Base-by-base conservation (phyloP, 2,329 filamentous ascomycete genomes). In the Orbilia blumenaviensis region DNA sequence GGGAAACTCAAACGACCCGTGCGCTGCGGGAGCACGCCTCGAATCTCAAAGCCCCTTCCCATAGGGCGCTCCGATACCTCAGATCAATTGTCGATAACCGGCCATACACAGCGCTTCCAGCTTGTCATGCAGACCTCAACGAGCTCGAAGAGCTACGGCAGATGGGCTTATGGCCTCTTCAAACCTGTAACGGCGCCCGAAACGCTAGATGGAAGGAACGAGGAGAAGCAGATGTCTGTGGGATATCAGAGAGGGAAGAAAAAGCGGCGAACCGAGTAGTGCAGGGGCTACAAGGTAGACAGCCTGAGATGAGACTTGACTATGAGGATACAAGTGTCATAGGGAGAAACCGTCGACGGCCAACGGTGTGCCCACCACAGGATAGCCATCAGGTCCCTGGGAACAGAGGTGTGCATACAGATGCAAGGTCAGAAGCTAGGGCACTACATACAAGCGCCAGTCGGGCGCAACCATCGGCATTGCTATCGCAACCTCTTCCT, bases 1-100 rank as follows among this genome's bases (percentile, higher is more conserved):
- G 75, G 60, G 74, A 75, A 69, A 73, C 62, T 16, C 56, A 73
- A 63, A 71, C 58, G 21, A 69, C 77, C 73, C 77, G 78, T 73
- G 78, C 71, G 14, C 73, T 78, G 32, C 67, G 73, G 75, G 77
- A 78, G 54, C 77, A 77, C 61, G 69, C 78, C 76, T 67, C 38
- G 56, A 74, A 79, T 54, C 75, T 78, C 75, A 78, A 78, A 69
- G 79, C 77, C 68, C 78, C 79, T 62, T 80, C 79, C 42, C 72
- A 68, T 61, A 77, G 66, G 61, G 66, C 72, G 61, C 77, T 80
- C 52, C 77, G 76, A 44, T 79, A 79, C 63, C 74, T 80, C 23
- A 78, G 77, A 56, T 69, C 76, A 52, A 62, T 79, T 46, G 27
- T 80, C 27, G 78, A 79, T 36, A 77, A 62, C 18, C 67, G 66